These are phyloP conservation scores for Vinca minor DNA, from an alignment of 257 asterid genomes.

Conservation along the genomic window DNA sequence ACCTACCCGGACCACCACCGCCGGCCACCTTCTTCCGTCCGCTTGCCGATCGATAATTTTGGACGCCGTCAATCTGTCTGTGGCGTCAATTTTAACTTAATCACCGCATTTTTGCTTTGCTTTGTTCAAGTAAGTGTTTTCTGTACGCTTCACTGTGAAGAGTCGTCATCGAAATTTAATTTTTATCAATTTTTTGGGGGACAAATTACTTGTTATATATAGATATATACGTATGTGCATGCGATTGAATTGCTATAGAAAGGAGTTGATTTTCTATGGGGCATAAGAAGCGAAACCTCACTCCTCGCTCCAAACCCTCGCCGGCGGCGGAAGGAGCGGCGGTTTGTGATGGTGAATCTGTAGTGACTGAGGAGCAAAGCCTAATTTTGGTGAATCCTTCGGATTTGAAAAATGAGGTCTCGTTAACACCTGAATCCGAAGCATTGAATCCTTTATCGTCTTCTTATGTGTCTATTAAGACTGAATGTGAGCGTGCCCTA, in stretches of 20 bases:
- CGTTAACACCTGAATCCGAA: constrained; percentile 6
- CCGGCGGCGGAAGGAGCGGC: constrained; percentile 17
- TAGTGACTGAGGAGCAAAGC: not conserved
- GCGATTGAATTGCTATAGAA: constrained; percentile 19
- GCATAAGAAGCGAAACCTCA: constrained; percentile 42
- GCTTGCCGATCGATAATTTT: constrained; percentile 11
- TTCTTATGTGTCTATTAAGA: constrained; percentile 34
- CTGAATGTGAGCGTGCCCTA: constrained; percentile 67
- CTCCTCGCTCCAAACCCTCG: constrained; percentile 39
- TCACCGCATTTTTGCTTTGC: constrained; percentile 15
- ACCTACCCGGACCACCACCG: not conserved
- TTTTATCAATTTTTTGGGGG: not conserved
- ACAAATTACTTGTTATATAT: not conserved
- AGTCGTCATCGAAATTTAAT: too few relatives aligned
- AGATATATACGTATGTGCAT: constrained; percentile 15
- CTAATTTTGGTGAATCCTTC: constrained; percentile 4
- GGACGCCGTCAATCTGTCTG: constrained; percentile 1
- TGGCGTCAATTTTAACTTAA: constrained; percentile 11
- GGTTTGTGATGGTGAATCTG: constrained; percentile 2
- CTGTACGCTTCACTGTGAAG: not conserved
- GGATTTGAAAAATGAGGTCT: not conserved
- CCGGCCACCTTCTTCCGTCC: not conserved
- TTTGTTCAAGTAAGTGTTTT: constrained; percentile 14
- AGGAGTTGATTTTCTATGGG: constrained; percentile 22
- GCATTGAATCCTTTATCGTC: constrained; percentile 9